Base-by-base conservation (phyloP, 1,139 yeast genomes). In the Kodamaea ohmeri region DNA sequence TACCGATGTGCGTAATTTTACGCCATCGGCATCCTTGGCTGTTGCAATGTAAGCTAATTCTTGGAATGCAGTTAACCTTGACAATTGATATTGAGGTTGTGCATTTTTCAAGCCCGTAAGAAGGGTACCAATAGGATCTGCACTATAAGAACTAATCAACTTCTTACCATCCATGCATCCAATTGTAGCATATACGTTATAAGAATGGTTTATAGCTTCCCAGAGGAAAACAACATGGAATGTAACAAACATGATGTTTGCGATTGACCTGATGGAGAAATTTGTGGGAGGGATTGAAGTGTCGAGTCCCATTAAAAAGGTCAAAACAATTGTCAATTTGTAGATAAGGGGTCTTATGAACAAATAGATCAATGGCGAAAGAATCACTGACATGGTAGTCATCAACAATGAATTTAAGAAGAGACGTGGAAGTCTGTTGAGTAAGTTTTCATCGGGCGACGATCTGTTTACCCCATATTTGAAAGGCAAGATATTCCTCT, bases 91-190 rank as follows among this genome's bases (percentile, higher is more conserved):
- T 13, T 68, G 65, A 0, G 67, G 63, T 15, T 63, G 65, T 7
- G 60, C 55, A 41, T 70, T 70, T 32, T 75, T 70, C 46, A 90
- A 68, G 0, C 97, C 97, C 3, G 83, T 71, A 8, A 89, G 61
- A 37, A 90, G 65, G 2, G 95, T 83, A 35, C 77, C 81, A 40
- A 86, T 73, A 3, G 90, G 92, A 44, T 85, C 88, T 0, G 81
- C 61, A 13, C 92, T 79, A 35, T 78, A 69, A 5, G 80, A 67
- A 31, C 92, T 80, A 21, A 89, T 71, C 15, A 86, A 79, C 41
- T 78, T 79, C 18, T 82, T 81, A 24, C 87, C 79, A 51, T 84
- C 88, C 36, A 84, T 60, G 48, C 97, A 92, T 0, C 97, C 96
- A 44, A 86, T 73, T 6, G 89, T 74, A 53, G 90, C 73, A 58